phyloP scores from a whole-genome alignment of 257 asterid genomes.

The Solanum sejunctum region DNA sequence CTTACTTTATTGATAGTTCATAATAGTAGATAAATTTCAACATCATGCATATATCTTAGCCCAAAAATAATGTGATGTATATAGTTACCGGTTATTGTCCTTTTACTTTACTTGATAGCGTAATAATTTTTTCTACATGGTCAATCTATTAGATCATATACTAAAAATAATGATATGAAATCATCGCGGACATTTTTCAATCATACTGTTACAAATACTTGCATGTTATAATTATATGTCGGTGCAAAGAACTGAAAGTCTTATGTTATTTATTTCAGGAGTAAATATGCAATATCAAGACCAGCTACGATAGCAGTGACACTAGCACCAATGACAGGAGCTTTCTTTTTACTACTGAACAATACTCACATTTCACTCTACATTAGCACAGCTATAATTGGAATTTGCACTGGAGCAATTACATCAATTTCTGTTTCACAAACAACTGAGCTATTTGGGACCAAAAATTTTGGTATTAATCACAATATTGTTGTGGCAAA shows the following conservation, averaged over 20 bases:
- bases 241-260: background rate
- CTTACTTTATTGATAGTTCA: background rate
- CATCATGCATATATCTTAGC: background rate
- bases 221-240: background rate
- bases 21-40: background rate
- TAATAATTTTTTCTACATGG: background rate
- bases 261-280: slow-evolving; percentile 11
- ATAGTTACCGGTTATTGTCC: background rate
- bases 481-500: slow-evolving; percentile 61
- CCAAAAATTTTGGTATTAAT: slow-evolving; percentile 46
- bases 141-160: background rate
- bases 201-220: background rate
- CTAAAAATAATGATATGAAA: background rate
- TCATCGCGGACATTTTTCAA: background rate
- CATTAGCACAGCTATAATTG: slow-evolving; percentile 51
- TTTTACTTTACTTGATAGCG: background rate
- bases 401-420: slow-evolving; percentile 64
- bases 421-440: slow-evolving; percentile 52
- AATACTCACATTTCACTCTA: slow-evolving; percentile 16
- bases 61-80: background rate
- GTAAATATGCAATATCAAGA: slow-evolving; percentile 29
- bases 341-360: slow-evolving; percentile 43
- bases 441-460: slow-evolving; percentile 60
- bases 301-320: slow-evolving; percentile 43
- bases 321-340: slow-evolving; percentile 70